phyloP scores from a whole-genome alignment of 352 stramenopile species.

The Phytophthora capsici region DNA sequence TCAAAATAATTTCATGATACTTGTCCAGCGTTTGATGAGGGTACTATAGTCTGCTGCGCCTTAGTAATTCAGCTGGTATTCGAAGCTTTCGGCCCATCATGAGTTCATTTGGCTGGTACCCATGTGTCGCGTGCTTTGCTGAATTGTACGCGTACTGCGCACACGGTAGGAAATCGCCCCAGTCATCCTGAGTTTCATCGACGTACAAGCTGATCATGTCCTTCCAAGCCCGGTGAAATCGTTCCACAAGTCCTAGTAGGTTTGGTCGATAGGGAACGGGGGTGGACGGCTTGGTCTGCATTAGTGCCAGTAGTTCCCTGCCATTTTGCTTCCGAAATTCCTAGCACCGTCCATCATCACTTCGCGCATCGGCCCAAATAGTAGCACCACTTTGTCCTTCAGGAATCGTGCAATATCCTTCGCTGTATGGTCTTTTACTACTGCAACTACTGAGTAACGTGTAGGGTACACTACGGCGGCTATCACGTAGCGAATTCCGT shows the following conservation, averaged over 20 bases:
- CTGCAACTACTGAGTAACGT: too few species aligned
- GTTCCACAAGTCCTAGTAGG: conserved; percentile 17
- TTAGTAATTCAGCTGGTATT: background rate
- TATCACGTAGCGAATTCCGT: conserved; percentile 14
- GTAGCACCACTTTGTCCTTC: too few species aligned
- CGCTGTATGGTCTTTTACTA: too few species aligned
- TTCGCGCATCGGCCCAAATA: too few species aligned
- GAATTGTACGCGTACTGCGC: conserved; percentile 8
- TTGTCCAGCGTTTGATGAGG: background rate
- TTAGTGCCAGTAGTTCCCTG: conserved; percentile 3
- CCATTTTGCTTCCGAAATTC: background rate
- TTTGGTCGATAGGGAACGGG: conserved; percentile 27
- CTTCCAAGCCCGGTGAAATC: conserved; percentile 29
- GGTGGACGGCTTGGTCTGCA: conserved; percentile 25
- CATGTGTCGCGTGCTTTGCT: background rate
- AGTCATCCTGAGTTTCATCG: conserved; percentile 15
- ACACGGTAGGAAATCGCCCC: conserved; percentile 19
- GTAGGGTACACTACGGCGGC: conserved; percentile 18
- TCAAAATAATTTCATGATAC: background rate
- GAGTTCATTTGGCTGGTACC: conserved; percentile 8
- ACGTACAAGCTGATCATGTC: conserved; percentile 25
- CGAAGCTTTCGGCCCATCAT: conserved; percentile 14
- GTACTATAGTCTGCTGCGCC: background rate
- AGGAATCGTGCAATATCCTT: too few species aligned
- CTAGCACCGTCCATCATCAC: conserved; percentile 21